A percentile compares a stretch with the other conserved stretches of the same genome.
phyloP scores from a whole-genome alignment of 148 eudicot species.

The Rhododendron ovatum region DNA sequence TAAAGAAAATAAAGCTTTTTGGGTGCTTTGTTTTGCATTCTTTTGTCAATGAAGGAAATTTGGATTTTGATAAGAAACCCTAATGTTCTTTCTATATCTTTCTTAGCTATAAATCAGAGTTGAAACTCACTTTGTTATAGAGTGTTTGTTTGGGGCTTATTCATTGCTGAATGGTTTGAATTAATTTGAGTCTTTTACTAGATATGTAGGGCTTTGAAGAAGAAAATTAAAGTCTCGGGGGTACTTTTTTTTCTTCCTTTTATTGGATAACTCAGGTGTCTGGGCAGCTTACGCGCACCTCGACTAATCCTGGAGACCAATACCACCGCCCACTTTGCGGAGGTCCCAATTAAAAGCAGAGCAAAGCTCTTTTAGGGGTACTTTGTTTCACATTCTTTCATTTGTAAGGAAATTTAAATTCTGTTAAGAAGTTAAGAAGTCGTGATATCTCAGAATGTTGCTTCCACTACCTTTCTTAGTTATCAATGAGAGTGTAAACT shows the following conservation, averaged over 20 bases:
- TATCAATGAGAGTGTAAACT: not conserved
- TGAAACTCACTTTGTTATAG: not conserved
- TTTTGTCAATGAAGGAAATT: not conserved
- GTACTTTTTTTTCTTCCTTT: not conserved
- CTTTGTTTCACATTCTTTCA: not conserved
- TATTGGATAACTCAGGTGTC: not conserved
- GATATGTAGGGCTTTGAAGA: slow-evolving; percentile 29
- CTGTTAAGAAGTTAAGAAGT: not conserved
- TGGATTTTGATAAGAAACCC: not conserved
- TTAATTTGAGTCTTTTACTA: slow-evolving; percentile 12
- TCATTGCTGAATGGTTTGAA: not conserved
- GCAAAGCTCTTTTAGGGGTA: not conserved
- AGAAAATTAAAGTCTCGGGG: not conserved
- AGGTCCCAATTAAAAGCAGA: too few species aligned
- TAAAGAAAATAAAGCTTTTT: not conserved
- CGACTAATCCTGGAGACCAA: too few species aligned
- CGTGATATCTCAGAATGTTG: not conserved
- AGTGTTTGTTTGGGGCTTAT: not conserved
- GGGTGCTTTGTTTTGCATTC: not conserved
- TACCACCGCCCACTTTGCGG: too few species aligned
- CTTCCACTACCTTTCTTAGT: not conserved
- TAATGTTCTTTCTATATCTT: not conserved
- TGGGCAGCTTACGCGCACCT: not conserved
- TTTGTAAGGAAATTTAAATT: not conserved
- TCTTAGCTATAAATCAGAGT: not conserved